A percentile compares a stretch with the other conserved stretches of the same genome.
Evolutionary conservation across 2,329 filamentous ascomycete species (phyloP).

Genomic region (Septoria petroselini): DNA sequence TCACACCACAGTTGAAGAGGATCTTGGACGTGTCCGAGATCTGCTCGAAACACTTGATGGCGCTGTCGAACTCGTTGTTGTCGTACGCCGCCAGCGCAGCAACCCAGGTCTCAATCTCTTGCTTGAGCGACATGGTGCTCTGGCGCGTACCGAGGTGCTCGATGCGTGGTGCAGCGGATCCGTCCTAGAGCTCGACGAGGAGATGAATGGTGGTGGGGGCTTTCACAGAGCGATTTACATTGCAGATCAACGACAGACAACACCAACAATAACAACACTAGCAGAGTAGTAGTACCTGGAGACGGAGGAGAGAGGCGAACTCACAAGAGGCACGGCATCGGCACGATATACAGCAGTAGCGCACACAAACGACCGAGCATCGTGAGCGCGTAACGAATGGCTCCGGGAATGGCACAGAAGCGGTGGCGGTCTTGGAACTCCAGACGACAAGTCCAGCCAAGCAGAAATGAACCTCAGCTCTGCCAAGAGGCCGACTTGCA

Average conservation of each 20-base stretch:
- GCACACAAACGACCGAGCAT: conserved; percentile 8
- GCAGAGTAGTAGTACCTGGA: not conserved
- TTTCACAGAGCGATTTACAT: conserved; percentile 25
- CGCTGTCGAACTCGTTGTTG: conserved; percentile 93
- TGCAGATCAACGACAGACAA: conserved; percentile 23
- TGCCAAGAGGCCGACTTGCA: conserved; percentile 3
- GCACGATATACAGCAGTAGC: conserved; percentile 17
- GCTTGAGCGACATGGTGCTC: conserved; percentile 49
- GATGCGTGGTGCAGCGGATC: not conserved
- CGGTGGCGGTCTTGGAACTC: conserved; percentile 20
- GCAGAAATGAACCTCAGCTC: conserved; percentile 2
- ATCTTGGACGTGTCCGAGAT: conserved; percentile 98
- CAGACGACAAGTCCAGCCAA: conserved; percentile 16
- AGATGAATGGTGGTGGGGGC: conserved; percentile 14
- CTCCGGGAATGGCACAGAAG: conserved; percentile 15
- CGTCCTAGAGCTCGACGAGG: conserved; percentile 18
- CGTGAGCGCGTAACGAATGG: conserved; percentile 31
- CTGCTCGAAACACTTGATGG: conserved; percentile 75
- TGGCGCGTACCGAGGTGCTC: conserved; percentile 6
- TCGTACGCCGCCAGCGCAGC: conserved; percentile 87
- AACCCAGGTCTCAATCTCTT: conserved; percentile 99
- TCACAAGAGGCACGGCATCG: conserved; percentile 20
- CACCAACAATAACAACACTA: too few species aligned
- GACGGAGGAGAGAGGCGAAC: conserved; percentile 17
- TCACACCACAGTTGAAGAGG: conserved; percentile 96